phyloP scores from a whole-genome alignment of 768 basidiomycete species.

The Termitomyces sp. region DNA sequence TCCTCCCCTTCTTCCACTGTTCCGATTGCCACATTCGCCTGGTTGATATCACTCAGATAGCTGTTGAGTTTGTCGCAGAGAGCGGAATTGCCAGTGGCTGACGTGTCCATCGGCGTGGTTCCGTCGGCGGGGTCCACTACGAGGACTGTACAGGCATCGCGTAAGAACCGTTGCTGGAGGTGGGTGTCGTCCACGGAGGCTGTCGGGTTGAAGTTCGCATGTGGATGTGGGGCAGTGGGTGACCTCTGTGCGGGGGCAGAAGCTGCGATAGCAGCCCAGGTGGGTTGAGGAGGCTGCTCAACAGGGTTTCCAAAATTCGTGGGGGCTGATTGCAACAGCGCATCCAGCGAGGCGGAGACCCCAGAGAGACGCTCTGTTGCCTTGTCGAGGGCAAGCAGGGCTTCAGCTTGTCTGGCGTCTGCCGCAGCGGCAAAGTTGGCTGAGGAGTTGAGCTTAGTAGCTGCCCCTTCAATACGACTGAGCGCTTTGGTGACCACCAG shows the following conservation, averaged over 20 bases:
- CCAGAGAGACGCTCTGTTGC: not conserved
- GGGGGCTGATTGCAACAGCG: not conserved
- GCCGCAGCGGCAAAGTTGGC: not conserved
- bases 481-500: not conserved
- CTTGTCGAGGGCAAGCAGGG: not conserved
- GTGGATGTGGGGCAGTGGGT: not conserved
- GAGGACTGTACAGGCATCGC: not conserved
- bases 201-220: not conserved
- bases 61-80: not conserved
- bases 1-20: not conserved
- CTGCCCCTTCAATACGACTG: not conserved
- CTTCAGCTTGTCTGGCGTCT: not conserved
- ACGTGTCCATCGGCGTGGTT: not conserved
- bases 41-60: not conserved
- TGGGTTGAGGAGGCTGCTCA: not conserved
- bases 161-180: not conserved
- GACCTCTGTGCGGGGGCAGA: not conserved
- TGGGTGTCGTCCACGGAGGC: not conserved
- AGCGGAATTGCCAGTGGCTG: not conserved
- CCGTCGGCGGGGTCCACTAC: not conserved
- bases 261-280: not conserved
- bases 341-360: not conserved
- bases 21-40: not conserved
- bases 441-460: not conserved
- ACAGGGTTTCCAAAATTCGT: not conserved